Conservation (phyloP, 2,329 filamentous ascomycete species). For the Exophiala mesophila region DNA sequence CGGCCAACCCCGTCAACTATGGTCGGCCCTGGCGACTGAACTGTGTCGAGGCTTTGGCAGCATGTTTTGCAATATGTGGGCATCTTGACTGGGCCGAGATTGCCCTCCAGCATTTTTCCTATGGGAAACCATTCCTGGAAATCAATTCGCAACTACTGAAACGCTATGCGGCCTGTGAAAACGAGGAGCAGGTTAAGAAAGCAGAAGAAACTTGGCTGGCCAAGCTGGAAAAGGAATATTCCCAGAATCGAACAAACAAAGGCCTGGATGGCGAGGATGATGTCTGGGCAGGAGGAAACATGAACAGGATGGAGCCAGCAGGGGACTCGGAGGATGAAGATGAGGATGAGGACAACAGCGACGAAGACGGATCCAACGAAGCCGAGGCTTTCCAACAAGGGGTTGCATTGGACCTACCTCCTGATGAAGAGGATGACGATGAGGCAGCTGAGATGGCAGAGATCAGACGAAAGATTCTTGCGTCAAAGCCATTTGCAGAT, state of each 20-base stretch:
- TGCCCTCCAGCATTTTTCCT: conserved; percentile 77
- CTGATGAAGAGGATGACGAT: conserved; percentile 71
- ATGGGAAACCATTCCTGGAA: conserved; percentile 80
- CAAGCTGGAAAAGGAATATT: conserved; percentile 83
- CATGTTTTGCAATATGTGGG: conserved; percentile 89
- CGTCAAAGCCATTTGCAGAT: conserved; percentile 81
- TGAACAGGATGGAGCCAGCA: conserved; percentile 61
- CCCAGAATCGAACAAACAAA: conserved; percentile 65
- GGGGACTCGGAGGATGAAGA: conserved; percentile 39
- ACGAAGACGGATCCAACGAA: conserved; percentile 43
- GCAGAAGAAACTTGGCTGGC: conserved; percentile 84
- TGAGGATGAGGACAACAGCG: conserved; percentile 41
- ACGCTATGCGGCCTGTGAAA: conserved; percentile 75
- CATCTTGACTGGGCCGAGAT: conserved; percentile 85
- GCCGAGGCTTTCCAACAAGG: conserved; percentile 46
- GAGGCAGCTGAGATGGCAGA: conserved; percentile 92
- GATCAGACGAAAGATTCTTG: conserved; percentile 80
- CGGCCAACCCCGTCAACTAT: conserved; percentile 96
- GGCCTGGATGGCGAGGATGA: conserved; percentile 55
- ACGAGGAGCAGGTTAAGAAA: conserved; percentile 76
- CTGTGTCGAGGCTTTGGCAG: conserved; percentile 90
- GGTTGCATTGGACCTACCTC: conserved; percentile 60
- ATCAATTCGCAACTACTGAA: conserved; percentile 82
- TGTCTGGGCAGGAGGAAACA: conserved; percentile 87
- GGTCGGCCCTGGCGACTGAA: conserved; percentile 92